Percentiles rank a stretch among this genome's conserved stretches.
phyloP scores from a whole-genome alignment of 768 basidiomycete genomes.

The Royoungia palumana region DNA sequence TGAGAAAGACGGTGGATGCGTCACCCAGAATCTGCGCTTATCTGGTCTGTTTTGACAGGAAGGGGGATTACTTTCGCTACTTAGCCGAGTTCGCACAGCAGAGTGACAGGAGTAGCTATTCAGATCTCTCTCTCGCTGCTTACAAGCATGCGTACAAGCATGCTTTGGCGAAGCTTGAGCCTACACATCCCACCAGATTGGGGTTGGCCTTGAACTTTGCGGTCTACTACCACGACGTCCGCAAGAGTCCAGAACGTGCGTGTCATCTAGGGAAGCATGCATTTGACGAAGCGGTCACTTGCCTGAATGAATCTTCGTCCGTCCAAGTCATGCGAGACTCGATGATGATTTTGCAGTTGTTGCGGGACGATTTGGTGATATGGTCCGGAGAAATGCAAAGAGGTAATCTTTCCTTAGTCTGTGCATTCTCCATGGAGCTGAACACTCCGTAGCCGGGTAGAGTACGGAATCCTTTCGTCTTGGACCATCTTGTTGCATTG shows the following conservation, averaged over 20 bases:
- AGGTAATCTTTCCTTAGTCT: conserved; percentile 24
- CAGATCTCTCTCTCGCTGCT: conserved; percentile 74
- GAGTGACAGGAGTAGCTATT: conserved; percentile 63
- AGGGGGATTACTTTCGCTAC: conserved; percentile 90
- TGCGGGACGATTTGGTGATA: conserved; percentile 81
- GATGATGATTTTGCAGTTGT: conserved; percentile 76
- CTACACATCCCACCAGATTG: conserved; percentile 82
- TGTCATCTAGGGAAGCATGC: conserved; percentile 90
- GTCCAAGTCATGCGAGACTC: conserved; percentile 60
- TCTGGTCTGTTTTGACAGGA: conserved; percentile 41
- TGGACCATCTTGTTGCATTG: neutral
- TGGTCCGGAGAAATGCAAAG: conserved; percentile 76
- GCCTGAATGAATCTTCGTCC: conserved; percentile 46
- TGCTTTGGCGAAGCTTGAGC: conserved; percentile 66
- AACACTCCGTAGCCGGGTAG: conserved; percentile 20
- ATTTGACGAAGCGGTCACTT: conserved; percentile 83
- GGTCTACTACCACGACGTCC: conserved; percentile 90
- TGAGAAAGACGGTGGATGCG: conserved; percentile 32
- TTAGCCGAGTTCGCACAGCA: conserved; percentile 81
- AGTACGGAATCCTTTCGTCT: neutral
- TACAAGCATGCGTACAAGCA: conserved; percentile 87
- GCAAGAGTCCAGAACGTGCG: conserved; percentile 79
- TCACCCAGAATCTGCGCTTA: conserved; percentile 7
- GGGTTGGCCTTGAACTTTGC: conserved; percentile 90
- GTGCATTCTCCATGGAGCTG: conserved; percentile 17